Evolutionary conservation across 2,329 filamentous ascomycete species (phyloP), one percentile per base, ranked within the genome.

Genomic region (Pyrenophora tritici-repentis): DNA sequence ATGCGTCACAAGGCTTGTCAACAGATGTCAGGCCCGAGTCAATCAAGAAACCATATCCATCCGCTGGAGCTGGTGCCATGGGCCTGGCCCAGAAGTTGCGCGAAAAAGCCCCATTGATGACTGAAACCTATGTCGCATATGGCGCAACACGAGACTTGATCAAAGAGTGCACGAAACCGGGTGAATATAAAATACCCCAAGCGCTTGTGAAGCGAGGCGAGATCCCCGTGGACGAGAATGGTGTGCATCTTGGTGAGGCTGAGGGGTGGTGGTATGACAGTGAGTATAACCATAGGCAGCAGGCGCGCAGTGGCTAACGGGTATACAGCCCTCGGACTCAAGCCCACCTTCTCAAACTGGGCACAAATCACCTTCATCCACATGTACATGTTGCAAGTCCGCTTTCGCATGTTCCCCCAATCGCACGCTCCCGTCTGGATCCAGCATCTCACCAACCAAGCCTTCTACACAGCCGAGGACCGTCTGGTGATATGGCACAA

Each of bases 301-400:
- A 40, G 20, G 7, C 41, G 35, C 10, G 18, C 38, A 24, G 13
- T 37, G 34, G 47, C 55, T 66, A 50, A 69, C 35, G 29, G 3
- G n/a, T 45, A 32, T 34, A 42, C 65, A 96, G 90, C 87, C 43
- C 84, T 96, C 58, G 84, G 84, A 20, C 84, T 99, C 14, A 81
- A 83, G 26, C 90, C 91, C 1, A 97, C 91, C 0, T 99, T 99
- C 75, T 92, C 87, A 70, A 93, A 90, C 49, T 99, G 94, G 94
- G 90, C 91, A 16, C 92, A 97, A 75, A 87, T 97, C 37, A 94
- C 92, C 31, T 96, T 96, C 81, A 83, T 99, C 51, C 93, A 99
- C 79, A 89, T 99, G 83, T 97, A 96, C 79, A 83, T 97, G 51
- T 76, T 97, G 53, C 89, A 90, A 47, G 88, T 90, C 39, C 88